A percentile compares a stretch with the other conserved stretches of the same genome.
phyloP scores from a whole-genome alignment of 345 rosid genomes.

The Aethionema arabicum region DNA sequence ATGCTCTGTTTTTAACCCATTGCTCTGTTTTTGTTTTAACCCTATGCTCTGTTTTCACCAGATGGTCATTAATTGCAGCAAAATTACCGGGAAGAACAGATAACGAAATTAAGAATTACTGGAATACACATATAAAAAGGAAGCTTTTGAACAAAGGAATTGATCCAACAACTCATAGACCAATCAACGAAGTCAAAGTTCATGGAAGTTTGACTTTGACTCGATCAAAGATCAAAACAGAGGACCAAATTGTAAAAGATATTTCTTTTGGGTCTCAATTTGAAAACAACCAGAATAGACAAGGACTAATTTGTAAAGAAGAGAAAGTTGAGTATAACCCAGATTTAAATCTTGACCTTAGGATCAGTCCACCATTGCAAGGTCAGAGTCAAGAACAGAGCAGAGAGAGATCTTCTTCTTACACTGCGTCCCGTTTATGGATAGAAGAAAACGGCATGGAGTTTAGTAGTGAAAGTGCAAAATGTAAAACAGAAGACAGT shows the following conservation, averaged over 20 bases:
- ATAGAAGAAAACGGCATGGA: slow-evolving; percentile 50
- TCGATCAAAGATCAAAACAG: slow-evolving; percentile 8
- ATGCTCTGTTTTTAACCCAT: not conserved
- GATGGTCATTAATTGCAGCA: slow-evolving; percentile 86
- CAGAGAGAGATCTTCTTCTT: slow-evolving; percentile 20
- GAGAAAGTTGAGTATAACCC: slow-evolving; percentile 46
- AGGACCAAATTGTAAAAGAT: slow-evolving; percentile 26
- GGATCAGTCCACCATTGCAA: slow-evolving; percentile 75
- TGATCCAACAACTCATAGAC: slow-evolving; percentile 71
- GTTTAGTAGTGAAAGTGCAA: slow-evolving; percentile 45
- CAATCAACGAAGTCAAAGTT: slow-evolving; percentile 43
- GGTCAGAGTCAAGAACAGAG: slow-evolving; percentile 27
- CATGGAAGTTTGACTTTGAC: too few relatives aligned
- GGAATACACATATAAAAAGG: slow-evolving; percentile 82
- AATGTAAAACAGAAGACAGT: slow-evolving; percentile 31
- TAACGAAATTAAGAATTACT: slow-evolving; percentile 80
- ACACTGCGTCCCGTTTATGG: slow-evolving; percentile 59
- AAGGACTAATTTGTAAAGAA: slow-evolving; percentile 42
- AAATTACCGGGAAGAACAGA: slow-evolving; percentile 85
- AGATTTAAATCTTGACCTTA: slow-evolving; percentile 84
- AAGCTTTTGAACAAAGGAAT: slow-evolving; percentile 76
- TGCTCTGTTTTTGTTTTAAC: not conserved
- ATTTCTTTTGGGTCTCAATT: slow-evolving; percentile 18
- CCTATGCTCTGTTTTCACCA: slow-evolving; percentile 18
- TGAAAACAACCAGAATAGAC: slow-evolving; percentile 1